Evolutionary conservation across 2,329 filamentous ascomycete species (phyloP).

Genomic region (Rhynchosporium agropyri): DNA sequence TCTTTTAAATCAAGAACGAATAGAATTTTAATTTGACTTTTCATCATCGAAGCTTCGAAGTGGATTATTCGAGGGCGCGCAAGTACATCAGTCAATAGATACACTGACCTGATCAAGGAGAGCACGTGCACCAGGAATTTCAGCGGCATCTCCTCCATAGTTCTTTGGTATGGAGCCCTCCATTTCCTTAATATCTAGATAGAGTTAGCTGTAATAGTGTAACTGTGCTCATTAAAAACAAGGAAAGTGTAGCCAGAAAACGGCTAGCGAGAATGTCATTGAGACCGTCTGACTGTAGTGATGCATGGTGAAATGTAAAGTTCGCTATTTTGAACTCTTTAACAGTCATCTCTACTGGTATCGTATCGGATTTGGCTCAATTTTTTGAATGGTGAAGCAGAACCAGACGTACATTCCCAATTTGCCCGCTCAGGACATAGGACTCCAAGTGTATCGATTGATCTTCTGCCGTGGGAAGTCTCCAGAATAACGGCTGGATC

Average conservation of each 20-base stretch:
- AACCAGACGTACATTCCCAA: constrained; percentile 76
- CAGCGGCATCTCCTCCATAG: constrained; percentile 76
- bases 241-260: not conserved
- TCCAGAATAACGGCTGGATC: constrained; percentile 82
- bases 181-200: constrained; percentile 73
- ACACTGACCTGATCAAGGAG: constrained; percentile 57
- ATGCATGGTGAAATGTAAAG: not conserved
- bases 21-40: not conserved
- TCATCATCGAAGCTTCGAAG: not conserved
- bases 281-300: not conserved
- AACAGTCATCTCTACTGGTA: not conserved
- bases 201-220: constrained; percentile 12
- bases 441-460: constrained; percentile 81
- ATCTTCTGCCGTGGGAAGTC: constrained; percentile 87
- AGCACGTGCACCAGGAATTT: constrained; percentile 79
- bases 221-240: constrained; percentile 2
- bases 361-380: not conserved
- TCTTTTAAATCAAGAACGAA: not conserved
- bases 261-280: constrained; percentile 1
- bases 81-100: not conserved
- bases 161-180: constrained; percentile 77
- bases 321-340: not conserved
- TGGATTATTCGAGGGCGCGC: not conserved
- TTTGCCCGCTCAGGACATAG: constrained; percentile 79
- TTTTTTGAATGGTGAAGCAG: not conserved